Evolutionary conservation across 2,329 filamentous ascomycete species (phyloP).

Genomic region (Cadophora sp.): DNA sequence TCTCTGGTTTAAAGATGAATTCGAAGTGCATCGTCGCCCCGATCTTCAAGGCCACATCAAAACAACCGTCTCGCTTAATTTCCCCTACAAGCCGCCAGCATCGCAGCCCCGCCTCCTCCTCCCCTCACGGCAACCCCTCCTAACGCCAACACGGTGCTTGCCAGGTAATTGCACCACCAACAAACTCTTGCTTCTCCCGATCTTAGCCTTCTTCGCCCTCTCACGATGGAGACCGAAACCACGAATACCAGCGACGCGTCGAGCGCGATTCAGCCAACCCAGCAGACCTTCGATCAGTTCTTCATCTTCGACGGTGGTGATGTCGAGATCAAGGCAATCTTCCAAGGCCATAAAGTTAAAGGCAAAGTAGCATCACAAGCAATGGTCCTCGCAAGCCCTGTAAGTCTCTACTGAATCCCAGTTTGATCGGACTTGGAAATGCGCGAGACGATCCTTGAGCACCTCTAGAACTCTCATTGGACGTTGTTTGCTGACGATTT

Average conservation of each 20-base stretch:
- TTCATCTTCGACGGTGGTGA: conserved; percentile 14
- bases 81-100: no score
- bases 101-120: no score
- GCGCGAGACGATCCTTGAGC: neutral
- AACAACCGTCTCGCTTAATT: no score
- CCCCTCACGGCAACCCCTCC: no score
- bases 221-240: neutral
- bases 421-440: neutral
- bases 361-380: conserved; percentile 6
- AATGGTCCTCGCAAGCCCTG: conserved; percentile 4
- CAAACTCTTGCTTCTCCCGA: no score
- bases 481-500: neutral
- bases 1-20: no score
- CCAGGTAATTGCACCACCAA: no score
- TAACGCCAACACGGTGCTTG: no score
- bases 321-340: neutral
- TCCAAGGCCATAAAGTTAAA: neutral
- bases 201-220: neutral
- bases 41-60: no score
- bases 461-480: neutral
- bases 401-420: conserved; percentile 2
- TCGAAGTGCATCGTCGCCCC: no score
- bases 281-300: conserved; percentile 2
- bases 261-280: neutral
- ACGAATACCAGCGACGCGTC: neutral